phyloP scores from a whole-genome alignment of 768 basidiomycete genomes.

The Chalciporus chontae region DNA sequence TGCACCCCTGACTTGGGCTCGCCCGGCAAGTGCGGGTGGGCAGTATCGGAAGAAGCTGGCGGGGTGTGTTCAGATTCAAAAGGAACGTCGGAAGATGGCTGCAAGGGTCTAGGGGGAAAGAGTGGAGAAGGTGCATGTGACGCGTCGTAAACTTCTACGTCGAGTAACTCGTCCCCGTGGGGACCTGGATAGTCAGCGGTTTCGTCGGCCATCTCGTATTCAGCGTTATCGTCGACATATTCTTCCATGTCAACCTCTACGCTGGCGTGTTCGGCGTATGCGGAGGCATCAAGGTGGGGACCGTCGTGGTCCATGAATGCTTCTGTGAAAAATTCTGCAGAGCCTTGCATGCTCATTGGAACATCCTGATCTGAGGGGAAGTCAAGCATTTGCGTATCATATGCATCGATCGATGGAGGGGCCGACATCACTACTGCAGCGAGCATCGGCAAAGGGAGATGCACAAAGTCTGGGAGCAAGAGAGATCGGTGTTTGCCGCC shows the following conservation, averaged over 20 bases:
- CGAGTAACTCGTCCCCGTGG: constrained; percentile 29
- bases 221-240: constrained; percentile 43
- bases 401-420: constrained; percentile 41
- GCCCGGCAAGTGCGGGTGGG: constrained; percentile 3
- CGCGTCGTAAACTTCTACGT: constrained; percentile 41
- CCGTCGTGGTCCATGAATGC: constrained; percentile 59
- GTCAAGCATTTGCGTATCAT: constrained; percentile 65
- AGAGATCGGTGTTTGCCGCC: constrained; percentile 15
- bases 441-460: constrained; percentile 11
- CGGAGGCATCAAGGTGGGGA: constrained; percentile 22
- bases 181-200: constrained; percentile 23
- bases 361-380: constrained; percentile 55
- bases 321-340: constrained; percentile 50
- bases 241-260: constrained; percentile 70
- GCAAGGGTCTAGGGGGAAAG: constrained; percentile 11
- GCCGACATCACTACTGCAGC: constrained; percentile 23
- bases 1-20: constrained; percentile 13
- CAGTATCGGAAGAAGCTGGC: constrained; percentile 1
- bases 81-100: constrained; percentile 12
- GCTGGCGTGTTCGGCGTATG: constrained; percentile 34
- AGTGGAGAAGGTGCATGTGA: constrained; percentile 33
- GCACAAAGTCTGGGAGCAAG: constrained; percentile 14
- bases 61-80: constrained; percentile 16
- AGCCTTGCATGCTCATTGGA: constrained; percentile 47
- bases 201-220: constrained; percentile 45